These are phyloP conservation scores for Rutstroemia sydowiana DNA, from an alignment of 2,329 filamentous ascomycete species.

Conservation along the genomic window DNA sequence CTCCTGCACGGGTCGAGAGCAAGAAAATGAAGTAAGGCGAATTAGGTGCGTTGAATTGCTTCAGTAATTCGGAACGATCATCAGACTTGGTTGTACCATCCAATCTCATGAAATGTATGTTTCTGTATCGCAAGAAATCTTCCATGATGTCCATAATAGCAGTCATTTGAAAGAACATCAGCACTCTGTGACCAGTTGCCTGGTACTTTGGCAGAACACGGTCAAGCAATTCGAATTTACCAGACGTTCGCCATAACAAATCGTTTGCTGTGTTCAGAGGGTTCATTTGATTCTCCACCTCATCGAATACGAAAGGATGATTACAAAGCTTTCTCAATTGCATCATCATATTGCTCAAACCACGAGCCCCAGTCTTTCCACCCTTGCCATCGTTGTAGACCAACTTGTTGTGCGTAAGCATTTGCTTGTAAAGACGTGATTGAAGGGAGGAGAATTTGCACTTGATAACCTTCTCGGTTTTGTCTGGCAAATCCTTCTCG, in stretches of 20 bases:
- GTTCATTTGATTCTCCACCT: conserved; percentile 87
- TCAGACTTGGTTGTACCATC: conserved; percentile 91
- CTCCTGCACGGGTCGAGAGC: conserved; percentile 88
- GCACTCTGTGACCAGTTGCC: conserved; percentile 85
- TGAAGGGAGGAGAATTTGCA: conserved; percentile 96
- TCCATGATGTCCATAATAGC: conserved; percentile 95
- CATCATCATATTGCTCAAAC: conserved; percentile 99
- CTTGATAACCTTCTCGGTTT: conserved; percentile 97
- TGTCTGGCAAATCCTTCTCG: conserved; percentile 90
- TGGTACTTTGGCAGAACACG: conserved; percentile 90
- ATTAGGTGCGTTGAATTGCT: conserved; percentile 95
- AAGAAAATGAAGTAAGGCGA: conserved; percentile 97
- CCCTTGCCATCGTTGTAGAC: conserved; percentile 84
- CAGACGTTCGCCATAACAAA: no score
- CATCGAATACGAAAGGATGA: conserved; percentile 95
- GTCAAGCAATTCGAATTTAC: conserved; percentile 99
- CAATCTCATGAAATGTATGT: conserved; percentile 91
- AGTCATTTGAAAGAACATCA: conserved; percentile 99
- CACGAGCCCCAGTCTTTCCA: conserved; percentile 90
- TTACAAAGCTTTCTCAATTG: conserved; percentile 99
- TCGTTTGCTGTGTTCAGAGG: conserved; percentile 86
- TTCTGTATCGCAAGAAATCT: conserved; percentile 85
- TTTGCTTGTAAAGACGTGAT: conserved; percentile 98
- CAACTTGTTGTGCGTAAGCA: conserved; percentile 91
- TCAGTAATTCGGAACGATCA: conserved; percentile 85